Percentiles rank a stretch among this genome's conserved stretches.
Evolutionary conservation across 2,329 filamentous ascomycete species (phyloP).

Genomic region (Neurospora sp.): DNA sequence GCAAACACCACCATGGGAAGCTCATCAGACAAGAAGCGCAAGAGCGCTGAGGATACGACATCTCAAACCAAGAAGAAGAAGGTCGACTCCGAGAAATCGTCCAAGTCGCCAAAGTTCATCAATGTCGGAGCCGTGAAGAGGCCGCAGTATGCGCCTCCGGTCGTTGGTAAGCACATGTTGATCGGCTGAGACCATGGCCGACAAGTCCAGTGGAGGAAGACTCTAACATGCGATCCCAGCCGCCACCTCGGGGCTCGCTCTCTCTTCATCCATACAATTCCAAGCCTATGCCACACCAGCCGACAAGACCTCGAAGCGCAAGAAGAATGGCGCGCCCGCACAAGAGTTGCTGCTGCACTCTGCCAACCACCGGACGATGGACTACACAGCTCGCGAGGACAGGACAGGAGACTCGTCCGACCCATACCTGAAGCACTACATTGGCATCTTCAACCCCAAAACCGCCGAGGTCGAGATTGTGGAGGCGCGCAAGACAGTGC

Average conservation of each 20-base stretch:
- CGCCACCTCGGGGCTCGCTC: conserved; percentile 30
- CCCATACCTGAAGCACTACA: conserved; percentile 48
- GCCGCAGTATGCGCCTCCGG: conserved; percentile 18
- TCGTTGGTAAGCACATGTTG: conserved; percentile 21
- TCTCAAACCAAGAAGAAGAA: conserved; percentile 13
- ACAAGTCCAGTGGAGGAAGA: not conserved
- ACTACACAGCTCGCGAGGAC: conserved; percentile 51
- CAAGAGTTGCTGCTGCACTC: conserved; percentile 50
- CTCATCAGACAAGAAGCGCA: conserved; percentile 14
- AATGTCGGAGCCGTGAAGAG: conserved; percentile 17
- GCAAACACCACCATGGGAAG: conserved; percentile 12
- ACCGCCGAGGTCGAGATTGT: conserved; percentile 51
- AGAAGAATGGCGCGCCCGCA: conserved; percentile 19
- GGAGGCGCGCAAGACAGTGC: conserved; percentile 54
- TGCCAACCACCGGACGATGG: conserved; percentile 43
- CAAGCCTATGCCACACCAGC: conserved; percentile 38
- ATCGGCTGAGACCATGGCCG: conserved; percentile 4
- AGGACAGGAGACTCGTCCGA: conserved; percentile 27
- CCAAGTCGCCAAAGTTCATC: conserved; percentile 7
- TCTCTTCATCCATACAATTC: conserved; percentile 32
- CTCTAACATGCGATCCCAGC: conserved; percentile 20
- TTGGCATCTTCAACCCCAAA: conserved; percentile 53
- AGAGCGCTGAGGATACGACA: conserved; percentile 8
- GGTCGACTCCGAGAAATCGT: conserved; percentile 5
- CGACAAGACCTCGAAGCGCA: conserved; percentile 24